Percentiles rank a stretch among this genome's conserved stretches.
These are phyloP conservation scores for Chaetomidium leptoderma DNA, from an alignment of 495 filamentous ascomycete genomes.

Conservation along the genomic window DNA sequence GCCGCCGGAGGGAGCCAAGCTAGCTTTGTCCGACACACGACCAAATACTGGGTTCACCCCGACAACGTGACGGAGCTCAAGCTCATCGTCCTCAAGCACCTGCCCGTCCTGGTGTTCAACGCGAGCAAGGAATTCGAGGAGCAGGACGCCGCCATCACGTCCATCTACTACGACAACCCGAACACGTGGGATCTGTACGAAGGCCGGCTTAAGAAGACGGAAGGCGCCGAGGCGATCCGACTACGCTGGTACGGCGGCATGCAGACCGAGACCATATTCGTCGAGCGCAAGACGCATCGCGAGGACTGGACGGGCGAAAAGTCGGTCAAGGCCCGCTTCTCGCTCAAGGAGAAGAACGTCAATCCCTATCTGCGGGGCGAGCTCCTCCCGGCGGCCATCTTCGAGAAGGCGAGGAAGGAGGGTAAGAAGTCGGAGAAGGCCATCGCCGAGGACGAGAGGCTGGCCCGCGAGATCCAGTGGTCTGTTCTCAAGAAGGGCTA, in stretches of 20 bases:
- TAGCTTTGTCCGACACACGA: slow-evolving; percentile 95
- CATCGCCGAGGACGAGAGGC: slow-evolving; percentile 82
- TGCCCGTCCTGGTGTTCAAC: slow-evolving; percentile 97
- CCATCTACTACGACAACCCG: slow-evolving; percentile 95
- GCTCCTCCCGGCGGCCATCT: slow-evolving; percentile 73
- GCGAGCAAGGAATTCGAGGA: slow-evolving; percentile 91
- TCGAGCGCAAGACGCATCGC: slow-evolving; percentile 96
- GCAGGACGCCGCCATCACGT: slow-evolving; percentile 89
- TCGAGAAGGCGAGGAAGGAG: slow-evolving; percentile 92
- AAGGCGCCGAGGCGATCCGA: slow-evolving; percentile 94
- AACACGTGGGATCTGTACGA: slow-evolving; percentile 91
- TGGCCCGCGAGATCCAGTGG: slow-evolving; percentile 91
- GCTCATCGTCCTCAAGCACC: slow-evolving; percentile 93
- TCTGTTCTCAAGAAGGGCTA: slow-evolving; percentile 79
- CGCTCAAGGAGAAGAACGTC: slow-evolving; percentile 93
- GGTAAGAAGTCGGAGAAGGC: slow-evolving; percentile 87
- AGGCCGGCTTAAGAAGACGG: slow-evolving; percentile 92
- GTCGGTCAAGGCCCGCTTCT: slow-evolving; percentile 94
- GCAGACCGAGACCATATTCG: slow-evolving; percentile 89
- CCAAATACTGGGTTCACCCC: slow-evolving; percentile 98
- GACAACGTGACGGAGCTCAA: slow-evolving; percentile 99
- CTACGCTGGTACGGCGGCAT: slow-evolving; percentile 97
- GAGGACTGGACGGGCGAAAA: slow-evolving; percentile 99
- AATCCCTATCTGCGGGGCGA: slow-evolving; percentile 82
- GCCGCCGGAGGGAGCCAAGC: slow-evolving; percentile 87